These are phyloP conservation scores for Ogataea pilisensis DNA, from an alignment of 805 yeast species.

Conservation along the genomic window DNA sequence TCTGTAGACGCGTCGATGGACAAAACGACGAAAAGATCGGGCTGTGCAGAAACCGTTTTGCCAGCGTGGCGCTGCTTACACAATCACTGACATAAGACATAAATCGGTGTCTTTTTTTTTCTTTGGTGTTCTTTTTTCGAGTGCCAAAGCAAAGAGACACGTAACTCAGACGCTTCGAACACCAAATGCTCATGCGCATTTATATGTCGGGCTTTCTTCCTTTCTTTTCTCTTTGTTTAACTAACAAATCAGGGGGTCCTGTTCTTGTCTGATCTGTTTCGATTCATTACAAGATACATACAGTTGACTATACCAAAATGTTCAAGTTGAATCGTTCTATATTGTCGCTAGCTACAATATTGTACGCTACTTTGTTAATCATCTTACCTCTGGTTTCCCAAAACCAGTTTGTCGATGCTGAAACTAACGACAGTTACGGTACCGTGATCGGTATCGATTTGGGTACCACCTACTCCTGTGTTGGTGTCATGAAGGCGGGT, in stretches of 20 bases:
- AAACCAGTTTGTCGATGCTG: conserved; percentile 23
- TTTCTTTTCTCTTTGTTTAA: neutral
- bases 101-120: too few species aligned
- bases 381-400: conserved; percentile 26
- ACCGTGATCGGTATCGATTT: conserved; percentile 84
- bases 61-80: neutral
- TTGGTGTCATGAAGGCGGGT: conserved; percentile 88
- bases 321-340: conserved; percentile 26
- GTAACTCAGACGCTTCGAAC: too few species aligned
- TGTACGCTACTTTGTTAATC: conserved; percentile 28
- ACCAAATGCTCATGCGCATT: neutral
- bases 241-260: too few species aligned
- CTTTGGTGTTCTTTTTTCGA: too few species aligned
- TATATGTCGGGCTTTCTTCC: neutral
- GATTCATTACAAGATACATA: too few species aligned
- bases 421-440: conserved; percentile 30
- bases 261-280: too few species aligned
- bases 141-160: neutral
- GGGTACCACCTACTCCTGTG: conserved; percentile 93
- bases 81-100: neutral
- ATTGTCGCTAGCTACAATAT: conserved; percentile 22
- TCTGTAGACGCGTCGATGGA: too few species aligned
- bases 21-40: too few species aligned
- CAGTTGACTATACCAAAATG: too few species aligned
- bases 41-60: too few species aligned